Percentiles rank a stretch among this genome's conserved stretches.
These are phyloP conservation scores for Suillus weaverae DNA, from an alignment of 768 basidiomycete genomes.

Conservation along the genomic window DNA sequence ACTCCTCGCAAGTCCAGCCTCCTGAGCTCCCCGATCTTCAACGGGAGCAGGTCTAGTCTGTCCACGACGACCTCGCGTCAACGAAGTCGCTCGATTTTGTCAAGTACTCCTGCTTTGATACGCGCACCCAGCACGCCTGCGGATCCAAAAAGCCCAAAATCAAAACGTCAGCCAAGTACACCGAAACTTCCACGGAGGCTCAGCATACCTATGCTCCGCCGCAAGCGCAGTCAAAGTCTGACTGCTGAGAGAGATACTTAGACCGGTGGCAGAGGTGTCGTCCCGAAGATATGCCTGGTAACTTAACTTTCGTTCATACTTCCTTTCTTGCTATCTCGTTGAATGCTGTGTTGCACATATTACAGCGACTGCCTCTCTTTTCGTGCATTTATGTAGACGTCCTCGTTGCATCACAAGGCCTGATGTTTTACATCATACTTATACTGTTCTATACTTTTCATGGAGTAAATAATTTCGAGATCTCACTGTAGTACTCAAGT, in stretches of 20 bases:
- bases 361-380: not conserved
- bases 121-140: not conserved
- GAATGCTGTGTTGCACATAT: not conserved
- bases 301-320: not conserved
- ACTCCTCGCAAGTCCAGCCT: constrained; percentile 4
- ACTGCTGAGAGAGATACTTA: not conserved
- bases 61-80: constrained; percentile 13
- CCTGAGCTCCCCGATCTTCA: constrained; percentile 7
- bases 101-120: constrained; percentile 13
- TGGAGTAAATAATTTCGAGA: not conserved
- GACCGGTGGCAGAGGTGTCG: too few relatives aligned
- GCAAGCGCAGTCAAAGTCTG: constrained; percentile 22
- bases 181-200: constrained; percentile 28
- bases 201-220: constrained; percentile 30
- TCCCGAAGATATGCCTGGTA: not conserved
- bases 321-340: not conserved
- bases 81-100: constrained; percentile 22
- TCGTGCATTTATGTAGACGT: not conserved
- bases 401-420: not conserved
- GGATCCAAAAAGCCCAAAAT: constrained; percentile 1
- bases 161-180: constrained; percentile 13
- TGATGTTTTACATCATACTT: not conserved
- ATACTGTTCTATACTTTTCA: not conserved
- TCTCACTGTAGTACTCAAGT: not conserved
- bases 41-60: not conserved